A percentile compares a stretch with the other conserved stretches of the same genome.
Conservation (phyloP, 2,329 filamentous ascomycete genomes). For the Xylaria hypoxylon region DNA sequence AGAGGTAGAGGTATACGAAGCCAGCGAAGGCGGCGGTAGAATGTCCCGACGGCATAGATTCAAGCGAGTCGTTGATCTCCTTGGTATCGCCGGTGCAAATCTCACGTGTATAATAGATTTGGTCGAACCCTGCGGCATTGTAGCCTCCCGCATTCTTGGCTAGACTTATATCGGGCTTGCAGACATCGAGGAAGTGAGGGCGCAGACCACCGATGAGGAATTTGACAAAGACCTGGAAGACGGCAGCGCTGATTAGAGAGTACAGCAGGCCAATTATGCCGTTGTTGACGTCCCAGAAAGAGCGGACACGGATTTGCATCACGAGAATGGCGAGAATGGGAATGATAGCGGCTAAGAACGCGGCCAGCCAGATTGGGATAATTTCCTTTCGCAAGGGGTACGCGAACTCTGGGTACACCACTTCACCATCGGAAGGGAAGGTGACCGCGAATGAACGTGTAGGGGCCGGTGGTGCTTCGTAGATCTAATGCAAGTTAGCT, state of each 20-base stretch:
- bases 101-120: constrained; percentile 75
- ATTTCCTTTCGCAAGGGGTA: constrained; percentile 78
- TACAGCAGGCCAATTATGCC: constrained; percentile 76
- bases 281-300: constrained; percentile 79
- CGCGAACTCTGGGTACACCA: constrained; percentile 77
- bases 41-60: constrained; percentile 80
- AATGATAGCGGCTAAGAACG: constrained; percentile 72
- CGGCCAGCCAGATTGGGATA: constrained; percentile 77
- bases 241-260: constrained; percentile 74
- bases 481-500: constrained; percentile 59
- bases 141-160: constrained; percentile 55
- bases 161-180: constrained; percentile 68
- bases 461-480: constrained; percentile 73
- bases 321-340: constrained; percentile 74
- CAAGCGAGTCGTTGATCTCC: constrained; percentile 75
- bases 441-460: constrained; percentile 76
- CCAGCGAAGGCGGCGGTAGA: constrained; percentile 79
- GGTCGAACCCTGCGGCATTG: constrained; percentile 63
- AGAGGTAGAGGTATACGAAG: constrained; percentile 76
- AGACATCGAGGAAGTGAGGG: constrained; percentile 78
- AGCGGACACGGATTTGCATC: constrained; percentile 75
- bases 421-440: constrained; percentile 70
- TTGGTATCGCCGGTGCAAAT: constrained; percentile 75
- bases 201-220: constrained; percentile 78
- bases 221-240: constrained; percentile 82